Base-by-base conservation (phyloP, 768 basidiomycete species). In the Hygrocybe coccinea region DNA sequence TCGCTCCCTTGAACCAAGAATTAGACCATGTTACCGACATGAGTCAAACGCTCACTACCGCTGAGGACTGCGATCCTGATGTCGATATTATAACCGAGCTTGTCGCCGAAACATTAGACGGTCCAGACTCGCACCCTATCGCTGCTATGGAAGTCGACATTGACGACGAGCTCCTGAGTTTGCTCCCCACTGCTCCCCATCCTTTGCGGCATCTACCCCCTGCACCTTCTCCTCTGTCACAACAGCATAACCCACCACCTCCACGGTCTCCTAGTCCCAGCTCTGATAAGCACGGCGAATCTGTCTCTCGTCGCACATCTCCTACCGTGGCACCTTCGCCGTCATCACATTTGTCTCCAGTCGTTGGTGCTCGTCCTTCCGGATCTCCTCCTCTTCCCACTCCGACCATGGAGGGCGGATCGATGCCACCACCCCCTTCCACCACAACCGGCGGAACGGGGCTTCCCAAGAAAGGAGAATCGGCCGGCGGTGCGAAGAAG, bases 161-260 rank as follows among this genome's bases (percentile, higher is more conserved):
- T 21, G 84, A 86, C 56, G 80, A 86, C 59, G 87, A 89, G 68
- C 68, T 89, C 48, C 74, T 88, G 55, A 86, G 85, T 61, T 72
- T 89, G 22, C 72, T 89, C 29, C 87, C 86, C 62, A 14, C 63
- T 25, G 39, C 58, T 49, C 47, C 14, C 57, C 62, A 39, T 48
- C 58, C 36, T 52, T 64, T 52, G 35, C 50, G 50, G 2, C 29
- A 51, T 12, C 34, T 21, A 14, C 50, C 35, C 3, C 34, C 36
- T 35, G 29, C 50, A 5, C 34, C 35, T 17, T 33, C 33, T 4
- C 36, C 50, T 33, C 36, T 38, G 2, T 51, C 36, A 35, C 50
- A 21, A 11, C 33, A 37, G 63, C 58, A 54, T 53, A 53, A 10
- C 41, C 48, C 17, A 35, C 59, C 29, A 36, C 34, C 21, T 43